Evolutionary conservation across 2,329 filamentous ascomycete genomes (phyloP), one percentile per base, ranked within the genome.

Genomic region (Aspergillus glaucus): DNA sequence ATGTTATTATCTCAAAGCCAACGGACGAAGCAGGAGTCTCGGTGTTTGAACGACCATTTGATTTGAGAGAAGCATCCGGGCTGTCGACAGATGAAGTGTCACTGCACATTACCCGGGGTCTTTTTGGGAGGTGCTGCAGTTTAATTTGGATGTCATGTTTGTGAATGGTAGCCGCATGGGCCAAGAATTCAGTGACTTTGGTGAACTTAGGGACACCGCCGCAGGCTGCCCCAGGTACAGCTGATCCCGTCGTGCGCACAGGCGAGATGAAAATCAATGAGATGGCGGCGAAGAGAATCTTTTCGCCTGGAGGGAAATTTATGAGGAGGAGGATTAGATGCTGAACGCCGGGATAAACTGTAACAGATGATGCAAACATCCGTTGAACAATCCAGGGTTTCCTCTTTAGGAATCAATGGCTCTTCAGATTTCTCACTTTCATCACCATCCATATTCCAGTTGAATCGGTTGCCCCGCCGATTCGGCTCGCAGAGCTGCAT

Each of bases 311-410:
- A 3, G 34, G 58, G 52, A 48, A 61, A 62, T 58, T 50, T 59
- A 51, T 56, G 51, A 30, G 50, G 57, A 60, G 55, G 50, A 48
- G 54, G 53, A 42, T 57, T 62, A 28, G 55, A 62, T 39, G 48
- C 22, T 43, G 51, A 62, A 42, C 26, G 49, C 34, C 46, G 47
- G n/a, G 57, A 63, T 53, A 52, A 15, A 55, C 58, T 52, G 48
- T 19, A 62, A 52, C 54, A 63, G 41, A 63, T 57, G 47, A 63
- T 63, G 46, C 50, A 61, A 47, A 59, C 22, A 57, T 63, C 49
- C 8, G 49, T 61, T 51, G 49, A 51, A 43, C 52, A 62, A 42
- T 54, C 19, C 14, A 51, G 24, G 42, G 32, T 44, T 40, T 58
- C 50, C 19, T 55, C 46, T 46, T 50, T 30, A 53, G 45, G 34